Conservation (phyloP, 805 yeast species). For the Naumovozyma castellii region DNA sequence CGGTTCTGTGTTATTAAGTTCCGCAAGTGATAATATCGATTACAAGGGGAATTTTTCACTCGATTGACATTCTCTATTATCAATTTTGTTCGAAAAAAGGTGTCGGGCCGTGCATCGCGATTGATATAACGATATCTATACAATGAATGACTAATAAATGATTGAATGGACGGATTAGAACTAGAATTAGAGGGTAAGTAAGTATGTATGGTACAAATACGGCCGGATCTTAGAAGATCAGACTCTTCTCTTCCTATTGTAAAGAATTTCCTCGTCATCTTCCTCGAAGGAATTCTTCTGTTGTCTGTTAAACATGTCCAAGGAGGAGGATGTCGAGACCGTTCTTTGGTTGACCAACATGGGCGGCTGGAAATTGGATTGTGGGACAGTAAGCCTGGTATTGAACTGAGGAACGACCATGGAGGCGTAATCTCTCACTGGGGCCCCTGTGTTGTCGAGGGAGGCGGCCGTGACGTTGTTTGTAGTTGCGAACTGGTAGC, state of each 20-base stretch:
- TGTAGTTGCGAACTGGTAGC: constrained; percentile 39
- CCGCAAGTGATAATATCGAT: no score
- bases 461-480: constrained; percentile 1
- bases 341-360: constrained; percentile 28
- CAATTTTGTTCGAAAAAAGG: no score
- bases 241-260: constrained; percentile 4
- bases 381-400: constrained; percentile 4
- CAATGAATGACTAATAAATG: background rate
- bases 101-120: no score
- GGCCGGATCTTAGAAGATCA: background rate
- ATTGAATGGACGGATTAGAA: background rate
- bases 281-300: no score
- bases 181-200: background rate
- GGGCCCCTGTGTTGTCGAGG: constrained; percentile 1
- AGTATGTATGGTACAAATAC: no score
- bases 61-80: no score
- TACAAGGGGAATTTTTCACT: no score
- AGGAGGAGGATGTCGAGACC: constrained; percentile 10
- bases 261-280: background rate
- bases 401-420: constrained; percentile 23
- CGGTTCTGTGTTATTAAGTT: background rate
- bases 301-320: constrained; percentile 1
- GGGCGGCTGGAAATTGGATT: constrained; percentile 21
- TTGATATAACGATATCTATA: no score
- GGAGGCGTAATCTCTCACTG: constrained; percentile 17